These are phyloP conservation scores for Entomortierella beljakovae DNA, from an alignment of 192 early-diverging fungal species.

Conservation along the genomic window DNA sequence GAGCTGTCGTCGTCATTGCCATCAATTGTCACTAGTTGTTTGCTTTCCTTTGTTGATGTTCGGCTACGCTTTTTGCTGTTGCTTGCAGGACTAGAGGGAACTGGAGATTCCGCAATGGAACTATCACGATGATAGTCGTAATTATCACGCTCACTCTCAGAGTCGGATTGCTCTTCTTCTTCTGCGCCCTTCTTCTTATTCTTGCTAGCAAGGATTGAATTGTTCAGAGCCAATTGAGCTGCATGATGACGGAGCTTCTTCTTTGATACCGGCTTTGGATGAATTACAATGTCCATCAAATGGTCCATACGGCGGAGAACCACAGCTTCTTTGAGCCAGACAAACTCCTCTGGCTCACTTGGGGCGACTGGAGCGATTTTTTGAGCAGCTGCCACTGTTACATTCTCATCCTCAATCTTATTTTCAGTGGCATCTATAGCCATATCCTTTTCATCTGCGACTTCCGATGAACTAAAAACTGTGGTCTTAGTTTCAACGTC, in stretches of 20 bases:
- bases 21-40: slow-evolving; percentile 35
- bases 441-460: neutral
- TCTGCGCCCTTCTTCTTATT: slow-evolving; percentile 19
- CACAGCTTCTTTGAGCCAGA: slow-evolving; percentile 66
- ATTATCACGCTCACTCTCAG: slow-evolving; percentile 30
- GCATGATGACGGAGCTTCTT: slow-evolving; percentile 48
- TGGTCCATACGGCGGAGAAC: slow-evolving; percentile 65
- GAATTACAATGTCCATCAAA: slow-evolving; percentile 61
- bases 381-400: neutral
- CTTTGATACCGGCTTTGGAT: slow-evolving; percentile 62
- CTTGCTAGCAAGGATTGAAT: slow-evolving; percentile 34
- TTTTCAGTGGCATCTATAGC: neutral
- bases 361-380: slow-evolving; percentile 7
- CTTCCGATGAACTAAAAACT: neutral
- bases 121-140: slow-evolving; percentile 11
- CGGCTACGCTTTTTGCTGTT: slow-evolving; percentile 48
- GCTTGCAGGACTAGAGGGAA: slow-evolving; percentile 28
- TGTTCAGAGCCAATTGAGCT: slow-evolving; percentile 44
- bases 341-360: slow-evolving; percentile 55
- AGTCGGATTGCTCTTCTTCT: slow-evolving; percentile 32
- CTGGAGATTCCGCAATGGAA: slow-evolving; percentile 1
- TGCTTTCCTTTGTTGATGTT: slow-evolving; percentile 24
- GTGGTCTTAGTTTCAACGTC: slow-evolving; percentile 1
- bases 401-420: slow-evolving; percentile 11
- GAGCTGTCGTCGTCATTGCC: slow-evolving; percentile 8